Base-by-base conservation (phyloP, 805 yeast species). In the Candida chauliodis region DNA sequence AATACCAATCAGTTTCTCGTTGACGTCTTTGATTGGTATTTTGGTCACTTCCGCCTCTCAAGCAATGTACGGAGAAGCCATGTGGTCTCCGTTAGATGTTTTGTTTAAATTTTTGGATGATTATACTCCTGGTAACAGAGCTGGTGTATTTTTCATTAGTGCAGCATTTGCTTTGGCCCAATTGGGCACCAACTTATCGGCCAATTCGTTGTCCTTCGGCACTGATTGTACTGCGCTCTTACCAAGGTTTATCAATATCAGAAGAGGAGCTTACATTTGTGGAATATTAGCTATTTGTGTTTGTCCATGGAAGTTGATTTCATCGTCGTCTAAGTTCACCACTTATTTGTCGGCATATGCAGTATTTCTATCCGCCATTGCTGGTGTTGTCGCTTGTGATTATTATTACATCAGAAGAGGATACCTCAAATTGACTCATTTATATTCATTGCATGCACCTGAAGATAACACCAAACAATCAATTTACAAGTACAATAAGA, bases 41-140 rank as follows among this genome's bases (percentile, higher is more conserved):
- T 66, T 88, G 43, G 87, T 88, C 18, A 80, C 95, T 19, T 81
- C 95, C 7, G 85, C 95, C 1, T 81, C 93, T 3, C 68, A 79
- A 29, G 56, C 72, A 4, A 55, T 85, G 49, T 86, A 79, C 55
- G 85, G 83, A 18, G 77, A 73, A 46, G 74, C 86, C 23, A 75
- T 75, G 55, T 88, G 96, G 96, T 76, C 83, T 36, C 96, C 96
- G 5, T 63, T 88, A 41, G 95, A 84, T 47, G 84, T 85, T 3
- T 66, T 88, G 48, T 72, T 72, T n/a, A 65, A 75, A 35, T 85
- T 83, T 53, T 72, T 88, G 49, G 51, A 63, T 47, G 45, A 60
- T 47, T 63, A 59, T 51, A 50, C 63, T n/a, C 41, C 65, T 17
- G 71, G 69, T 11, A 61, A 58, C 43, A 51, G 73, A 37, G 71